Evolutionary conservation across 1,284 basidiomycete genomes (phyloP), one percentile per base, ranked within the genome.

Genomic region (Sanghuangporus weigelae): DNA sequence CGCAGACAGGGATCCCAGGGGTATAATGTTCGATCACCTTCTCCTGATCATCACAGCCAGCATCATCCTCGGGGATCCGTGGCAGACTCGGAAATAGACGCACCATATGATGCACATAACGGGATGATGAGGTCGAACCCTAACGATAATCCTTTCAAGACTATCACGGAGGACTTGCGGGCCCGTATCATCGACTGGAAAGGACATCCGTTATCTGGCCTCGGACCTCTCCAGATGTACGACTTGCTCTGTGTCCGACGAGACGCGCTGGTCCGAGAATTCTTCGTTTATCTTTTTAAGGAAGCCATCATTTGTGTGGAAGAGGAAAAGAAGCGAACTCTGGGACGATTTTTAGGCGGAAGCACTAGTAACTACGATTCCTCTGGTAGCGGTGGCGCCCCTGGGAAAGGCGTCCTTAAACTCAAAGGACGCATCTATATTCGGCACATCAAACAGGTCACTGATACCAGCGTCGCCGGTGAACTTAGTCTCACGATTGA

Each of bases 251-350:
- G 86, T 51, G 94, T 98, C 49, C 84, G 95, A 55, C 89, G 96
- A 63, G 94, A 95, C 69, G 78, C 87, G 10, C 86, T 95, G 62
- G 87, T 95, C 31, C 85, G 93, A 62, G 93, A 96, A 73, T 96
- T 96, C 74, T 93, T 90, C 72, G 93, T 98, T 63, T 98, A 98
- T 76, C 84, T 99, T 48, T 98, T 98, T 84, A 89, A 90, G 71
- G 93, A 98, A 72, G 96, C 96, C 10, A 89, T 99, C 65, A 94
- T 98, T 66, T 99, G 96, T 74, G 93, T 98, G 14, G 86, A 92
- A 23, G 96, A 98, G 73, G 96, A 98, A 76, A 91, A 90, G 78
- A 95, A 93, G 71, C 87, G 89, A 23, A 81, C 87, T 1, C 78
- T 93, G 1, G 87, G 87, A 5, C 82, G 92, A 56, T 79, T 93